Base-by-base conservation (phyloP, 495 filamentous ascomycete species). In the Trichoderma parareesei region DNA sequence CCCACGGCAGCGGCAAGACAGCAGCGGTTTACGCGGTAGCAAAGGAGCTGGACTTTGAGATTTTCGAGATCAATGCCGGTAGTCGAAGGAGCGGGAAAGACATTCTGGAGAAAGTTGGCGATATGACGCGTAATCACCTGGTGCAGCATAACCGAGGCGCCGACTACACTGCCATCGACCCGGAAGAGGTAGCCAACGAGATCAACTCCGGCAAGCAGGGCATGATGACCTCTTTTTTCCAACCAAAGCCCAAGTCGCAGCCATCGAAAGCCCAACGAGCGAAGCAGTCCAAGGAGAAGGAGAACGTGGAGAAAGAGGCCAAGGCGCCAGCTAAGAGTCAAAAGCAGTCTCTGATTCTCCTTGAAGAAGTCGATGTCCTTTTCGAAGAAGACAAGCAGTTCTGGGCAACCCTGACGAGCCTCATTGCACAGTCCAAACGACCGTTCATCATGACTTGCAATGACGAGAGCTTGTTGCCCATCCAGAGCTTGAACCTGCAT, bases 371-470 rank as follows among this genome's bases (percentile, higher is more conserved):
- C 0, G 95, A 99, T 70, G 75, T 98, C 20, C 81, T 98, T 6
- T 99, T 91, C 71, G 92, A 95, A 64, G 91, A 97, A 71, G 95
- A 99, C 73, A 91, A 89, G 71, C 87, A 92, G 65, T 99, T 99
- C 72, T 99, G 95, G 95, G 73, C 81, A 0, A 92, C 91, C 0
- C 84, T 96, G 1, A 74, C 91, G 20, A 82, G 82, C 14, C 82
- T 99, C 38, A 90, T 95, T 64, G 76, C 78, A 14, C 87, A 92
- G 67, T 96, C 95, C 0, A 94, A 90, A 70, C 84, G 95, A 46
- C 95, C 95, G 3, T 89, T 99, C 48, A 80, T 99, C 69, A 87
- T 99, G 75, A 98, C 95, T 0, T 98, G 95, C 79, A 97, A 92
- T 65, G 85, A 97, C 68, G 95, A 98, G 72, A 81, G 76, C 37